Conservation (phyloP, 106 monocot genomes). For the Dioscorea alata region DNA sequence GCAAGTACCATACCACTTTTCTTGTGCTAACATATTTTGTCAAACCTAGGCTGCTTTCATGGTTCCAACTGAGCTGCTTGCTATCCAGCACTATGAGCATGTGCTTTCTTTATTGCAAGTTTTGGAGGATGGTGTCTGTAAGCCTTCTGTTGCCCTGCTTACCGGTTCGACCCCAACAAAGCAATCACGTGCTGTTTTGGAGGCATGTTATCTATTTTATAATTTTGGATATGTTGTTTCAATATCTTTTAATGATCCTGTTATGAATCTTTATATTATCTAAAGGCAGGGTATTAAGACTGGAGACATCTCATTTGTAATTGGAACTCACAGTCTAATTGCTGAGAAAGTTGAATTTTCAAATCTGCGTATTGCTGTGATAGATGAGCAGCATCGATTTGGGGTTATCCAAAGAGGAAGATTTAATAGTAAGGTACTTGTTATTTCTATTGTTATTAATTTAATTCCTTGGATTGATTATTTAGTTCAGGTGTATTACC, state of each 20-base stretch:
- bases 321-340: constrained; percentile 95
- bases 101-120: constrained; percentile 61
- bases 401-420: constrained; percentile 95
- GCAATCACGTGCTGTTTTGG: constrained; percentile 53
- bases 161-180: constrained; percentile 83
- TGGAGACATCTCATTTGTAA: constrained; percentile 80
- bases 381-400: constrained; percentile 98
- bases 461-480: neutral
- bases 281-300: constrained; percentile 55
- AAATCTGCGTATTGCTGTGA: constrained; percentile 77
- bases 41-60: constrained; percentile 85
- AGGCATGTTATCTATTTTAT: constrained; percentile 22
- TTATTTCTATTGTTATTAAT: neutral
- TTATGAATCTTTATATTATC: constrained; percentile 14
- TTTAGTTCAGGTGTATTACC: neutral
- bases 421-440: constrained; percentile 86
- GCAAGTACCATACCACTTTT: too few species aligned
- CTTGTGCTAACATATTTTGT: too few species aligned
- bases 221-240: constrained; percentile 2
- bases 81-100: constrained; percentile 82
- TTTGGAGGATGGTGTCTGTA: constrained; percentile 29
- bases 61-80: constrained; percentile 95
- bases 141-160: constrained; percentile 71
- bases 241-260: neutral
- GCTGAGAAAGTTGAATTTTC: constrained; percentile 87